Conservation (phyloP, 805 yeast species). For the Saccharomycopsis sp. region DNA sequence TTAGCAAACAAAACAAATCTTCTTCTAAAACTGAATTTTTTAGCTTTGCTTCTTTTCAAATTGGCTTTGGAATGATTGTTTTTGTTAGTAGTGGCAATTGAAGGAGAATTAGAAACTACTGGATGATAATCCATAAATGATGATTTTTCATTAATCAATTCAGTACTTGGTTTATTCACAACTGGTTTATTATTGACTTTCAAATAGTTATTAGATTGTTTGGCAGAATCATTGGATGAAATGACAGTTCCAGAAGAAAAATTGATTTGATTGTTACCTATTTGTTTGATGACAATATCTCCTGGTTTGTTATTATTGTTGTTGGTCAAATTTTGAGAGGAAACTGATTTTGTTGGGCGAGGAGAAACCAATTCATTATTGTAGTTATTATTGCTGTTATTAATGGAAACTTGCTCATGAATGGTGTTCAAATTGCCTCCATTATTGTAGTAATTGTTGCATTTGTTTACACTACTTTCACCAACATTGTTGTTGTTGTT, state of each 20-base stretch:
- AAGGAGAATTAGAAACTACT: background rate
- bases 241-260: background rate
- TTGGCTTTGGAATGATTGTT: background rate
- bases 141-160: background rate
- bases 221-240: background rate
- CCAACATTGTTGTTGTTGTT: background rate
- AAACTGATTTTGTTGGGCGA: background rate
- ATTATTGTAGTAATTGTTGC: too few relatives aligned
- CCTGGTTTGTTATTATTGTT: background rate
- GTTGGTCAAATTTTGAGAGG: background rate
- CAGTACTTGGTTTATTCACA: background rate
- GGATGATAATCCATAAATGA: background rate
- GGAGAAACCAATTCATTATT: conserved; percentile 1
- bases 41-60: conserved; percentile 6
- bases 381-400: background rate
- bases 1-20: background rate
- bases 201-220: background rate
- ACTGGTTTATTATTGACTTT: background rate
- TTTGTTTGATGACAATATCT: conserved; percentile 4
- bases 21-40: conserved; percentile 3
- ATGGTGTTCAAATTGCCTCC: background rate
- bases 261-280: background rate
- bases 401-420: background rate
- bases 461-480: too few relatives aligned
- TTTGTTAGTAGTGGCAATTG: background rate